phyloP scores from a whole-genome alignment of 257 asterid genomes.

The Petrea volubilis region DNA sequence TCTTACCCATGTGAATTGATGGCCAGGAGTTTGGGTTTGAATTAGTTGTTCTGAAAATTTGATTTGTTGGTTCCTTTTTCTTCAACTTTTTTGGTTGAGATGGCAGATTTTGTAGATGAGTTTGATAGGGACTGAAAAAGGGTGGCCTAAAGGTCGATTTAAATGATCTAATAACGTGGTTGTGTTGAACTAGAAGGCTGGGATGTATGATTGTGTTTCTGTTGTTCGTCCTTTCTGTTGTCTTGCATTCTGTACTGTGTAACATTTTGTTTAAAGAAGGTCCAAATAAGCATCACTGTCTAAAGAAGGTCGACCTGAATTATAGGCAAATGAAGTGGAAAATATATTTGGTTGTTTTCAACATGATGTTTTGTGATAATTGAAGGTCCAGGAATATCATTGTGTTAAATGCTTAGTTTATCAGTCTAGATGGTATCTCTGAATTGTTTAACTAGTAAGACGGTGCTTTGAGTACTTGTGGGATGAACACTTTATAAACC shows the following conservation, averaged over 20 bases:
- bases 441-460: neutral
- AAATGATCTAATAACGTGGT: conserved; percentile 1
- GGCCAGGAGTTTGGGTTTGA: neutral
- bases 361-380: neutral
- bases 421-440: conserved; percentile 3
- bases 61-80: neutral
- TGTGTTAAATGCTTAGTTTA: neutral
- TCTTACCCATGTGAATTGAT: neutral
- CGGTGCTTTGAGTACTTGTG: neutral
- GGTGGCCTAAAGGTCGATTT: neutral
- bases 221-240: neutral
- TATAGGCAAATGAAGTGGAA: conserved; percentile 12
- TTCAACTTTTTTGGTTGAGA: neutral
- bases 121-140: neutral
- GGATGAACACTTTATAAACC: neutral
- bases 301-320: neutral
- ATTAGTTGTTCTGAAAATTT: conserved; percentile 5
- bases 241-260: neutral
- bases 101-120: neutral
- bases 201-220: neutral
- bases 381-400: neutral
- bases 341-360: neutral
- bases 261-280: too few species aligned
- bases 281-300: neutral
- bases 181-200: neutral